Conservation (phyloP, 495 filamentous ascomycete species). For the Penicillium bovifimosum region DNA sequence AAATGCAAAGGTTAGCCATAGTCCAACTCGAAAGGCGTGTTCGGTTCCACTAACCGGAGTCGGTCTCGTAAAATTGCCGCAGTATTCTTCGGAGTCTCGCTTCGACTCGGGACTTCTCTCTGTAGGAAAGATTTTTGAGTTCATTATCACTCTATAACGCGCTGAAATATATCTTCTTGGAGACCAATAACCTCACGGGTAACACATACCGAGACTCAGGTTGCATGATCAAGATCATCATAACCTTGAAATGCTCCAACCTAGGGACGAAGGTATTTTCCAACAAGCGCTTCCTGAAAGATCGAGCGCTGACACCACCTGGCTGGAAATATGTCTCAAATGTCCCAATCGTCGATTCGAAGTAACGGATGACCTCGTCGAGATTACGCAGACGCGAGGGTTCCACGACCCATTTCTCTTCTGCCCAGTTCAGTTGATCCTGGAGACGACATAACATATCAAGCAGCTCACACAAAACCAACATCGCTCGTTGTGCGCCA, state of each 20-base stretch:
- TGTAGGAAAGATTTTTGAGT: not conserved
- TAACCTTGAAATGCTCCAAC: slow-evolving; percentile 30
- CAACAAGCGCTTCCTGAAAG: slow-evolving; percentile 27
- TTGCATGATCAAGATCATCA: slow-evolving; percentile 27
- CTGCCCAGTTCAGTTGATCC: slow-evolving; percentile 23
- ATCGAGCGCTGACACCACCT: slow-evolving; percentile 24
- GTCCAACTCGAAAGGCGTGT: not conserved
- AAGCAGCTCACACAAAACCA: slow-evolving; percentile 17
- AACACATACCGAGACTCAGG: slow-evolving; percentile 22
- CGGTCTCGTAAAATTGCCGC: slow-evolving; percentile 15
- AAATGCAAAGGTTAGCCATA: not conserved
- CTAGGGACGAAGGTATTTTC: slow-evolving; percentile 24
- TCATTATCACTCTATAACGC: not conserved
- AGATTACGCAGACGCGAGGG: slow-evolving; percentile 13
- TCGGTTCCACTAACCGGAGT: slow-evolving; percentile 15
- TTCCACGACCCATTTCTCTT: slow-evolving; percentile 27
- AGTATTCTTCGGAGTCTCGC: slow-evolving; percentile 13
- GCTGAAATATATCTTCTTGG: not conserved
- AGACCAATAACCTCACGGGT: not conserved
- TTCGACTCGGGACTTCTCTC: slow-evolving; percentile 19
- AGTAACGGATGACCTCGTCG: slow-evolving; percentile 18
- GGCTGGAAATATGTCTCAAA: slow-evolving; percentile 34
- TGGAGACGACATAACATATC: slow-evolving; percentile 22
- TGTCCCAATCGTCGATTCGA: slow-evolving; percentile 20
- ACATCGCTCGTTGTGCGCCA: slow-evolving; percentile 13